Base-by-base conservation (phyloP, 2,329 filamentous ascomycete genomes). In the Exophiala calicioides region DNA sequence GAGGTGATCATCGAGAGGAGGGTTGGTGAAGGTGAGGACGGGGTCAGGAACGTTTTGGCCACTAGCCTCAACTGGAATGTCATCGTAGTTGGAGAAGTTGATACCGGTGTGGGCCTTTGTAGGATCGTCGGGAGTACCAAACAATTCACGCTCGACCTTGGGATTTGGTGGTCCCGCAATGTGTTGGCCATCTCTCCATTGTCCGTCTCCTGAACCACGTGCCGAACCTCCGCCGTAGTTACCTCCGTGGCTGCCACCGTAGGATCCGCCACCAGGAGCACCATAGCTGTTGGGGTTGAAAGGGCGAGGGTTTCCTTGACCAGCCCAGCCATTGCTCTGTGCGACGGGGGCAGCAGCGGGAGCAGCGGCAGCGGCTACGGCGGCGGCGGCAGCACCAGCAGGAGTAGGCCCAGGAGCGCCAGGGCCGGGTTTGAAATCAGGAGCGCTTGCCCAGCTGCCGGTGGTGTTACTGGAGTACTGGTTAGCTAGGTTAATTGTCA, bases 1-100 rank as follows among this genome's bases (percentile, higher is more conserved):
- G 36, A 98, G 78, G 66, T 97, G 93, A 68, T 95, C 87, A 65
- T 98, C 93, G 60, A 98, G 80, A 63, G 93, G 93, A 58, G 93
- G 93, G 73, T 93, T 95, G 66, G 82, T 89, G 80, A 98, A 98
- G 53, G 83, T 79, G 58, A 84, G 84, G 59, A 96, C 88, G 30
- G 91, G 86, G 65, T 97, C 93, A 34, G 93, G 93, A 42, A 97
- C 90, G 65, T 95, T 83, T 43, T 89, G 85, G 52, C 93, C 93
- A 51, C 91, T 96, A 56, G 93, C 93, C 74, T 97, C 93, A 57
- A 98, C 93, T 44, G 93, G 93, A 59, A 98, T 98, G 71, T 98
- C 93, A 66, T 98, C 93, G 74, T 98, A 98, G 79, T 98, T 98
- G 77, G 95, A 86, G 68, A 98, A 98, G 81, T 98, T 98, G 86